Percentiles rank a stretch among this genome's conserved stretches.
These are phyloP conservation scores for Pythium angustatum DNA, from an alignment of 352 stramenopile species.

Conservation along the genomic window DNA sequence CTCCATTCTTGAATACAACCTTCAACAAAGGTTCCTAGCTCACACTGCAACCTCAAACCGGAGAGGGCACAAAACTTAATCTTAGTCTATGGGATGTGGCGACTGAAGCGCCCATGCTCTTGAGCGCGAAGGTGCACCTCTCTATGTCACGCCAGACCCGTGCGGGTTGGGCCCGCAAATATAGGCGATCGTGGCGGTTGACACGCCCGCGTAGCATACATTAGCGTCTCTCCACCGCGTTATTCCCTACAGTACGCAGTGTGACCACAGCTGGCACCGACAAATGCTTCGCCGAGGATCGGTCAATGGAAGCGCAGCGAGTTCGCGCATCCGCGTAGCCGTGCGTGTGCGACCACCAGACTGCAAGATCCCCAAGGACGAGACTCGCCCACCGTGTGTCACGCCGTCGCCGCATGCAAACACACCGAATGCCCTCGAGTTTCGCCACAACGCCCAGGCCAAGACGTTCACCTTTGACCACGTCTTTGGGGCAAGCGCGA, in stretches of 20 bases:
- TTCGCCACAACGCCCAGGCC: slow-evolving; percentile 37
- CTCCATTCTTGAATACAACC: neutral
- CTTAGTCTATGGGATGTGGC: slow-evolving; percentile 24
- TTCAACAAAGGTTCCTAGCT: neutral
- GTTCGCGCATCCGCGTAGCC: slow-evolving; percentile 56
- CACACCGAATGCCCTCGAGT: slow-evolving; percentile 34
- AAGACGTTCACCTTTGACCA: slow-evolving; percentile 73
- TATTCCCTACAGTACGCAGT: too few relatives aligned
- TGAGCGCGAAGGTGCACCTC: neutral
- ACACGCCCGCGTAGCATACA: too few relatives aligned
- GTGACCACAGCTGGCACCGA: too few relatives aligned
- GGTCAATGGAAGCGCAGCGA: slow-evolving; percentile 11
- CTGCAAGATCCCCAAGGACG: slow-evolving; percentile 31
- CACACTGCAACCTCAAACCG: too few relatives aligned
- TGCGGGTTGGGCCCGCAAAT: neutral
- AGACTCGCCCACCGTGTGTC: slow-evolving; percentile 23
- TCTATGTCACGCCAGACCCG: neutral
- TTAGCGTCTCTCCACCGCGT: too few relatives aligned
- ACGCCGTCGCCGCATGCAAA: slow-evolving; percentile 4
- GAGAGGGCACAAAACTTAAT: neutral
- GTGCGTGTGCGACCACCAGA: slow-evolving; percentile 58
- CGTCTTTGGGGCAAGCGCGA: slow-evolving; percentile 42
- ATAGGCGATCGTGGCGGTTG: neutral
- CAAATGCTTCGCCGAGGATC: slow-evolving; percentile 23
- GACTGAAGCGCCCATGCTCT: neutral